These are phyloP conservation scores for Sporothrix protearum DNA, from an alignment of 2,329 filamentous ascomycete genomes.

Conservation along the genomic window DNA sequence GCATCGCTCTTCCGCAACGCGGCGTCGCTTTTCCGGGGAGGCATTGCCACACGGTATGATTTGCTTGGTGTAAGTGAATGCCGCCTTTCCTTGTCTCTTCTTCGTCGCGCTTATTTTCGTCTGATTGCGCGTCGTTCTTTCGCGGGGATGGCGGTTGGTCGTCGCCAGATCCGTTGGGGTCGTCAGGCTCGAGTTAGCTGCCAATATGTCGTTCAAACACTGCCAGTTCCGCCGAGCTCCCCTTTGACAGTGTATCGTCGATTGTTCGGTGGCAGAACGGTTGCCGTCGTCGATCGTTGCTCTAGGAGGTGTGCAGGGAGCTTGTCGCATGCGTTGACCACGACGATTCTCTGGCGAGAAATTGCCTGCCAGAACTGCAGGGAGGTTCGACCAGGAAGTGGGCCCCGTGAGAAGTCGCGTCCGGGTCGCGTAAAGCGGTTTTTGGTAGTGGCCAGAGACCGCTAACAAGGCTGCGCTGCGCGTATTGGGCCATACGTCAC, in stretches of 20 bases:
- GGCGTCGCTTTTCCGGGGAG: constrained; percentile 53
- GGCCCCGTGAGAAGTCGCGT: constrained; percentile 20
- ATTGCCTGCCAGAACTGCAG: background rate
- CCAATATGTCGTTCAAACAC: background rate
- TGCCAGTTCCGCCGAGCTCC: background rate
- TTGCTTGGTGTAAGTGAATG: background rate
- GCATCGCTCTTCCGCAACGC: constrained; percentile 44
- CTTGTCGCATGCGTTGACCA: background rate
- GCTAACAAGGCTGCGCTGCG: background rate
- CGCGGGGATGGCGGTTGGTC: background rate
- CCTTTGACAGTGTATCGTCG: background rate
- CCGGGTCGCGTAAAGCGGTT: constrained; percentile 24
- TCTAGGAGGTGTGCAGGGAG: background rate
- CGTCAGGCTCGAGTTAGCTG: background rate
- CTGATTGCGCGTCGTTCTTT: background rate
- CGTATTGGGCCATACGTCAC: background rate
- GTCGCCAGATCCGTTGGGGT: background rate
- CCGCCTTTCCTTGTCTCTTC: background rate
- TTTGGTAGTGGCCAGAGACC: background rate
- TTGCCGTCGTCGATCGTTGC: background rate
- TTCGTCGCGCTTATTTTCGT: background rate
- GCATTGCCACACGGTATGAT: constrained; percentile 41
- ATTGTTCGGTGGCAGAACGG: background rate
- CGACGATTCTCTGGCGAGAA: background rate
- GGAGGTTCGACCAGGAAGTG: constrained; percentile 17